Base-by-base conservation (phyloP, 2,329 filamentous ascomycete genomes). In the Aureobasidium sp. region DNA sequence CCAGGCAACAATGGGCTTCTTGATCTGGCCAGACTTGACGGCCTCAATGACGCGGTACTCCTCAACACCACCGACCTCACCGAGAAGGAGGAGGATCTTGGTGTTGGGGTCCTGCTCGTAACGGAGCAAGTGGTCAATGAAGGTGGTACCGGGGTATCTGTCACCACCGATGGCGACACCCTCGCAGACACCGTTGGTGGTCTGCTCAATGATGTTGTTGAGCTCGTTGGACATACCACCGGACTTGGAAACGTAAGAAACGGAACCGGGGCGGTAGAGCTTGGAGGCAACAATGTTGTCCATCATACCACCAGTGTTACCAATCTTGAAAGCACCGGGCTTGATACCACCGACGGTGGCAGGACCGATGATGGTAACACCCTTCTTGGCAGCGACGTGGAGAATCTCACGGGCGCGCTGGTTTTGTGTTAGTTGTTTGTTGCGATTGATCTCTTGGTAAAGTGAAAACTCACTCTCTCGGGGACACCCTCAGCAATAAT, bases 271-370 rank as follows among this genome's bases (percentile, higher is more conserved):
- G 79, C 94, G 93, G 87, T 99, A 99, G 65, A 99, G 90, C 87
- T 99, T 99, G 77, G 94, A 97, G 70, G 94, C 91, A 67, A 99
- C 94, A 73, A 99, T 99, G 86, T 99, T 99, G 85, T 99, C 94
- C 94, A 99, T 99, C 94, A 99, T 99, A 79, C 94, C 94, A 85
- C 94, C 94, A 72, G 94, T 99, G 85, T 99, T 99, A 77, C 94
- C 94, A 68, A 99, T 99, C 86, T 97, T 99, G 89, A 93, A 99
- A 77, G 90, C 90, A 77, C 94, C 94, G 66, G 94, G 94, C 86
- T 97, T 99, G 82, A 99, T 97, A 73, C 94, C 94, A 85, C 94
- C 94, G 66, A 99, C 94, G 62, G 94, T 99, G 71, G 94, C 94
- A 67, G 94, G 94, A 68, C 94, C 94, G 74, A 99, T 97, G 77